phyloP scores from a whole-genome alignment of 306 rosid species.

The Cicer judaicum region DNA sequence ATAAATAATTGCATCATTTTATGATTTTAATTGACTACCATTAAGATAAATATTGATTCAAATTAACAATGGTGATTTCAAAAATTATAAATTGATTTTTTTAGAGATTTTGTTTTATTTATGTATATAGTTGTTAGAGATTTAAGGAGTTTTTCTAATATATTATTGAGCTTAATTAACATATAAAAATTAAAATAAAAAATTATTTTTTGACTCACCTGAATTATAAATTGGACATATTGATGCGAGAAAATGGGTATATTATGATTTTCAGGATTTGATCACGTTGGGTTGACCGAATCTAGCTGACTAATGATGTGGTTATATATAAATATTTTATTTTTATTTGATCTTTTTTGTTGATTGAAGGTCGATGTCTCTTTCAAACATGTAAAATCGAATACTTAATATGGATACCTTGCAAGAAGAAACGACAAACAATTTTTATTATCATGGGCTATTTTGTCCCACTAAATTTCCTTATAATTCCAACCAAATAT shows the following conservation, averaged over 20 bases:
- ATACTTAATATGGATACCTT: conserved; percentile 1
- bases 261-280: conserved; percentile 9
- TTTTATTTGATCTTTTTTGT: conserved; percentile 9
- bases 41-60: no score
- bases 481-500: no score
- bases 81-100: no score
- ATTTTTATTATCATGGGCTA: neutral
- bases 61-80: no score
- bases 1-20: no score
- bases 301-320: neutral
- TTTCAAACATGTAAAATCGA: conserved; percentile 29
- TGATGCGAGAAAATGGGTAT: neutral
- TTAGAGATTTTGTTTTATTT: no score
- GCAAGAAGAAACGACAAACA: conserved; percentile 32
- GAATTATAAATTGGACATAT: neutral
- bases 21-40: no score
- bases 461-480: no score
- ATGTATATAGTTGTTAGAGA: no score
- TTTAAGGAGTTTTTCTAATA: no score
- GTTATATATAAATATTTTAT: neutral
- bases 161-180: no score
- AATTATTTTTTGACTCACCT: neutral
- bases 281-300: neutral
- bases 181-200: no score
- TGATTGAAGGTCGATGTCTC: neutral